phyloP scores from a whole-genome alignment of 352 stramenopile species.

The Phytophthora cryptogea region DNA sequence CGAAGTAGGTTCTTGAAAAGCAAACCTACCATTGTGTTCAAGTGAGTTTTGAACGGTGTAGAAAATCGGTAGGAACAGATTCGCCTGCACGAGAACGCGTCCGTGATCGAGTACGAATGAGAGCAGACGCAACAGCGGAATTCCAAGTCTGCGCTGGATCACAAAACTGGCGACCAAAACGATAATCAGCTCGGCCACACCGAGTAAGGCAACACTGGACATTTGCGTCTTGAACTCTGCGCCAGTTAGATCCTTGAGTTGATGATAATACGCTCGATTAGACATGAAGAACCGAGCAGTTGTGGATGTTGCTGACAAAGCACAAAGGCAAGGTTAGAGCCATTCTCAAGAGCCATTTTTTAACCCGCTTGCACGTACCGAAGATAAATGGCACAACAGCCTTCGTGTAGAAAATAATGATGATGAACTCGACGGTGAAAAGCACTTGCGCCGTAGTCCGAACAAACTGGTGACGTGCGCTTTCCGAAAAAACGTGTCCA shows the following conservation, averaged over 20 bases:
- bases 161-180: slow-evolving; percentile 3
- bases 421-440: slow-evolving; percentile 34
- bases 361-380: slow-evolving; percentile 11
- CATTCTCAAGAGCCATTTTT: no score
- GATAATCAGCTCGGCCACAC: slow-evolving; percentile 13
- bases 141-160: slow-evolving; percentile 5
- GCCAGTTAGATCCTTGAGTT: slow-evolving; percentile 13
- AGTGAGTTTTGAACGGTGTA: no score
- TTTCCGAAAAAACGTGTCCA: slow-evolving; percentile 6
- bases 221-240: slow-evolving; percentile 4
- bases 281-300: slow-evolving; percentile 15
- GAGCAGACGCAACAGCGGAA: not conserved
- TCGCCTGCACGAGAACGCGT: no score
- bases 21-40: no score
- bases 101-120: no score
- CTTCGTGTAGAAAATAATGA: slow-evolving; percentile 35
- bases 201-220: slow-evolving; percentile 7
- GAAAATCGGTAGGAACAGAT: no score
- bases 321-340: not conserved
- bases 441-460: slow-evolving; percentile 25
- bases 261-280: slow-evolving; percentile 21
- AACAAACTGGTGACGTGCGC: slow-evolving; percentile 13
- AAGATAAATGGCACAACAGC: slow-evolving; percentile 36
- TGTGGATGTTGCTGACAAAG: slow-evolving; percentile 7
- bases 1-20: no score